Conservation (phyloP, 2,329 filamentous ascomycete species). For the Neocucurbitaria cava region DNA sequence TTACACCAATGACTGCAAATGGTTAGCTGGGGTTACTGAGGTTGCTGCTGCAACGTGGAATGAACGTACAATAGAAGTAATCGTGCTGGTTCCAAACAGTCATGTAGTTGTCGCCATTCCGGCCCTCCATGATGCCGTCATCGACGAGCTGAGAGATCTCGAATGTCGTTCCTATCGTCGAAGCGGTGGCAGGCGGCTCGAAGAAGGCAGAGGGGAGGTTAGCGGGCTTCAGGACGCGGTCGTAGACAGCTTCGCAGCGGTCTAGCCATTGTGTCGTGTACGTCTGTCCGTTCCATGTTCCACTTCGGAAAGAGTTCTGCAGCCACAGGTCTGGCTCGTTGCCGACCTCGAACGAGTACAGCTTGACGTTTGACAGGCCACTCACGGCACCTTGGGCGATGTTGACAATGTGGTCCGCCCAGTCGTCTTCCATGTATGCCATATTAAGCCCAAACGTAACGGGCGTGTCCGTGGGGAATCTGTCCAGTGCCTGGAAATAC, state of each 20-base stretch:
- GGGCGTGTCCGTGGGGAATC: slow-evolving; percentile 59
- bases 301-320: slow-evolving; percentile 55
- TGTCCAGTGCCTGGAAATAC: slow-evolving; percentile 57
- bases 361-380: slow-evolving; percentile 47
- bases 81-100: slow-evolving; percentile 61
- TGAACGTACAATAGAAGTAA: slow-evolving; percentile 57
- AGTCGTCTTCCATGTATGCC: slow-evolving; percentile 56
- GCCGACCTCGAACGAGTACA: slow-evolving; percentile 54
- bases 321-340: slow-evolving; percentile 54
- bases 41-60: background rate
- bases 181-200: slow-evolving; percentile 58
- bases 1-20: slow-evolving; percentile 54
- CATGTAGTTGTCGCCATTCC: slow-evolving; percentile 49
- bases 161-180: slow-evolving; percentile 60
- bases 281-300: slow-evolving; percentile 52
- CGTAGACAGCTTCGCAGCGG: slow-evolving; percentile 53
- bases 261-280: slow-evolving; percentile 57
- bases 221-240: slow-evolving; percentile 54
- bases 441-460: slow-evolving; percentile 60
- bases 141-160: slow-evolving; percentile 52
- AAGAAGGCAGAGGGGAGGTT: slow-evolving; percentile 54
- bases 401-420: slow-evolving; percentile 51
- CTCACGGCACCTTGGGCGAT: slow-evolving; percentile 51
- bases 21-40: slow-evolving; percentile 18
- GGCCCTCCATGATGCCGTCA: slow-evolving; percentile 48